These are phyloP conservation scores for Exophiala aquamarina DNA, from an alignment of 2,329 filamentous ascomycete species.

Conservation along the genomic window DNA sequence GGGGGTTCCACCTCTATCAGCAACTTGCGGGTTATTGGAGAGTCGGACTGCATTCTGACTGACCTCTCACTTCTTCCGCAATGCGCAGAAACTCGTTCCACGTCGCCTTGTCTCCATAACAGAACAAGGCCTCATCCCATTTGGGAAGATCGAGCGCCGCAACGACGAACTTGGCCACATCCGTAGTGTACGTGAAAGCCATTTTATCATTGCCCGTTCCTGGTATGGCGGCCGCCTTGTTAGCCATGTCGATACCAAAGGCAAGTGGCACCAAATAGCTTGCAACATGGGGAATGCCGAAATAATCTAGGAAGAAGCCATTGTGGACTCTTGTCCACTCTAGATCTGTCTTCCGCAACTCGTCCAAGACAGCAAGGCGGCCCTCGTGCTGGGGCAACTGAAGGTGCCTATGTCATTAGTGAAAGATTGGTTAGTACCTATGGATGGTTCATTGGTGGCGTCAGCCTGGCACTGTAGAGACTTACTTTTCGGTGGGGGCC, in stretches of 20 bases:
- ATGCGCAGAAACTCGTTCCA: constrained; percentile 47
- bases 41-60: constrained; percentile 19
- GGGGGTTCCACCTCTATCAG: constrained; percentile 23
- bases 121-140: constrained; percentile 40
- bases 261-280: constrained; percentile 41
- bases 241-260: constrained; percentile 46
- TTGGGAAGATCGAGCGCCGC: constrained; percentile 41
- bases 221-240: constrained; percentile 49
- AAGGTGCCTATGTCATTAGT: constrained; percentile 9
- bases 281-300: constrained; percentile 38
- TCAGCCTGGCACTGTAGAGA: no score
- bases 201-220: constrained; percentile 48
- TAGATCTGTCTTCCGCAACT: constrained; percentile 35
- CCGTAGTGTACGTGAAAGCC: constrained; percentile 50
- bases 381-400: constrained; percentile 35
- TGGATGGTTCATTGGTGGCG: no score
- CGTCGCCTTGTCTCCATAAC: constrained; percentile 43
- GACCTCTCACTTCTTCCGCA: constrained; percentile 44
- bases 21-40: no score
- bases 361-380: constrained; percentile 29
- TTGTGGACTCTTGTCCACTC: constrained; percentile 41
- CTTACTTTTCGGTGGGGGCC: no score
- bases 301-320: constrained; percentile 51
- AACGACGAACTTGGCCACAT: constrained; percentile 50
- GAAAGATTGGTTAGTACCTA: no score